Conservation (phyloP, 2,329 filamentous ascomycete genomes). For the Pseudohalonectria lignicola region DNA sequence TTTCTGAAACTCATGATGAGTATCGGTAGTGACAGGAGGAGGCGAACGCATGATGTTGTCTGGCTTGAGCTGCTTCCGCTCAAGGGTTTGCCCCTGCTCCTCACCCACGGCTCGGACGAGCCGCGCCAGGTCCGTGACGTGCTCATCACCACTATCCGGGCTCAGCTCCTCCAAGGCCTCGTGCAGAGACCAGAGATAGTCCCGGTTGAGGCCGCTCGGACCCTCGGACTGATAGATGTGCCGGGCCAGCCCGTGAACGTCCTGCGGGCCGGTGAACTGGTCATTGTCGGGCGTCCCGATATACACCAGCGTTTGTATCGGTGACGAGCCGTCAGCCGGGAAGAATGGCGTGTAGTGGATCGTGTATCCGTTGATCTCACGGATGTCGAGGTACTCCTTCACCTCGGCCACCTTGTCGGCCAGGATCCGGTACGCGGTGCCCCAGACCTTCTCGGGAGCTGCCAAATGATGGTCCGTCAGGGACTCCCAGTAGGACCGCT, state of each 20-base stretch:
- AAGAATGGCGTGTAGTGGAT: conserved; percentile 86
- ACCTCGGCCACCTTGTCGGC: conserved; percentile 66
- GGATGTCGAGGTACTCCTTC: conserved; percentile 80
- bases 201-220: conserved; percentile 79
- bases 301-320: conserved; percentile 62
- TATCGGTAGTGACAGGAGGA: conserved; percentile 12
- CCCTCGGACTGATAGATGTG: conserved; percentile 70
- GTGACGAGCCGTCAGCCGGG: conserved; percentile 32
- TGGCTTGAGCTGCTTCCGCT: conserved; percentile 4
- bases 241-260: conserved; percentile 64
- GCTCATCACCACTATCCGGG: conserved; percentile 66
- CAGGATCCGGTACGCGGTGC: conserved; percentile 80
- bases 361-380: conserved; percentile 94
- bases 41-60: conserved; percentile 8
- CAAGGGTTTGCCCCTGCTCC: too few species aligned
- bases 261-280: conserved; percentile 80
- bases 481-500: conserved; percentile 70
- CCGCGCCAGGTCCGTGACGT: conserved; percentile 71
- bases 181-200: conserved; percentile 80
- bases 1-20: conserved; percentile 26
- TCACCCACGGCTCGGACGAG: conserved; percentile 51
- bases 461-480: conserved; percentile 56
- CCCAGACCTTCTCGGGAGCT: conserved; percentile 67
- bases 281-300: conserved; percentile 90
- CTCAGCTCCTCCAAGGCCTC: conserved; percentile 62